These are phyloP conservation scores for Salix exigua DNA, from an alignment of 345 rosid species.

Conservation along the genomic window DNA sequence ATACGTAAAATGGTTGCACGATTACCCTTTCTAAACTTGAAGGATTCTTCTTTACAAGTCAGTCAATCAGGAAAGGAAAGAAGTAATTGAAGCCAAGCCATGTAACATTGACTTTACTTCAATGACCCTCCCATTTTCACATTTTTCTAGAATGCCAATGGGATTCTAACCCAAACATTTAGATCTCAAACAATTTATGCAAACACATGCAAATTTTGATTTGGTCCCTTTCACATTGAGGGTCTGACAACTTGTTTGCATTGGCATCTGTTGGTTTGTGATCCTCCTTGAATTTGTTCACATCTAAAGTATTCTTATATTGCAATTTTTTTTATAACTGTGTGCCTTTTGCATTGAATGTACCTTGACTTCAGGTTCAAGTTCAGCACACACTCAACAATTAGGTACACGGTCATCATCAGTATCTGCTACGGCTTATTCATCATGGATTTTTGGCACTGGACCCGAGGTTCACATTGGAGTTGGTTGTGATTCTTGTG, in stretches of 20 bases:
- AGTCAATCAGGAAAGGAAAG: neutral
- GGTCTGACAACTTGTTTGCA: neutral
- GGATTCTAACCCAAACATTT: neutral
- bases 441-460: constrained; percentile 16
- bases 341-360: neutral
- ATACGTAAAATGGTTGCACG: neutral
- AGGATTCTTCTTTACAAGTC: neutral
- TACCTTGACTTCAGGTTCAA: constrained; percentile 23
- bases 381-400: constrained; percentile 21
- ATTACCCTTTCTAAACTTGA: neutral
- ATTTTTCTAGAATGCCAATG: neutral
- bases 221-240: neutral
- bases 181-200: neutral
- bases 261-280: neutral
- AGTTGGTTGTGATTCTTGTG: constrained; percentile 45
- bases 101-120: neutral
- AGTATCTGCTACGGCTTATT: constrained; percentile 1
- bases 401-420: constrained; percentile 3
- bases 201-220: neutral
- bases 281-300: neutral
- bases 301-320: neutral
- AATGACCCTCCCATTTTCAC: neutral
- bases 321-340: neutral
- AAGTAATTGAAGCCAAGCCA: neutral
- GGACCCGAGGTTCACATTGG: constrained; percentile 34